Conservation (phyloP, 768 basidiomycete species). For the Pleurotus djamor region DNA sequence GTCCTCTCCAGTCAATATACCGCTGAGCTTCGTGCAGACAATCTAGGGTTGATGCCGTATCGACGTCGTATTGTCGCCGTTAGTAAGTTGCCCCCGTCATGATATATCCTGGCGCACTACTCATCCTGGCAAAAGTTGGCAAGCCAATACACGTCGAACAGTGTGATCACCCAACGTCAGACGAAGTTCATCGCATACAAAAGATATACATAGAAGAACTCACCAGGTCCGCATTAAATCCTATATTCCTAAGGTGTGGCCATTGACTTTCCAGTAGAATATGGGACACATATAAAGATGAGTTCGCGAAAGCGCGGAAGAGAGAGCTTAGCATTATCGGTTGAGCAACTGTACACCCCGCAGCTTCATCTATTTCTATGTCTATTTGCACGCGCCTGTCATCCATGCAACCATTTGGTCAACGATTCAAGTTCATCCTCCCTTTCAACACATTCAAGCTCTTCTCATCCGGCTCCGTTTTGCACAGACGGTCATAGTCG, state of each 20-base stretch:
- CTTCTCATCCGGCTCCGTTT: slow-evolving; percentile 59
- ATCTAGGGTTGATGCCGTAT: slow-evolving; percentile 94
- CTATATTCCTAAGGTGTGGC: neutral
- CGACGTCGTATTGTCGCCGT: slow-evolving; percentile 95
- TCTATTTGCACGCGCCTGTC: too few relatives aligned
- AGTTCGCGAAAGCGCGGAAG: slow-evolving; percentile 82
- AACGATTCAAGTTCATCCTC: neutral
- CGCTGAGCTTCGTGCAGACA: slow-evolving; percentile 52
- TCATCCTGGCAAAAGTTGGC: slow-evolving; percentile 56
- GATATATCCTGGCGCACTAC: too few relatives aligned
- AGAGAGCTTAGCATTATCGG: slow-evolving; percentile 80
- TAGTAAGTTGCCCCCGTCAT: slow-evolving; percentile 54
- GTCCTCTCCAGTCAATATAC: neutral
- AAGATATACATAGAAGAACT: slow-evolving; percentile 89
- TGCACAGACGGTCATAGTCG: slow-evolving; percentile 66
- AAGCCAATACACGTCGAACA: slow-evolving; percentile 80
- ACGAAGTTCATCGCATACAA: slow-evolving; percentile 79
- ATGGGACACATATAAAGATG: slow-evolving; percentile 95
- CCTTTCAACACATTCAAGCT: slow-evolving; percentile 27
- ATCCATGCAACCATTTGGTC: too few relatives aligned
- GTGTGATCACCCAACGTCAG: slow-evolving; percentile 77
- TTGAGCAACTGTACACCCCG: slow-evolving; percentile 24
- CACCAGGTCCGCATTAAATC: slow-evolving; percentile 57
- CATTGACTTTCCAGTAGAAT: slow-evolving; percentile 50
- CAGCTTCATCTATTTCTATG: neutral